Percentiles rank a stretch among this genome's conserved stretches.
These are phyloP conservation scores for Blastobotrys persicus DNA, from an alignment of 1,139 yeast species.

Conservation along the genomic window DNA sequence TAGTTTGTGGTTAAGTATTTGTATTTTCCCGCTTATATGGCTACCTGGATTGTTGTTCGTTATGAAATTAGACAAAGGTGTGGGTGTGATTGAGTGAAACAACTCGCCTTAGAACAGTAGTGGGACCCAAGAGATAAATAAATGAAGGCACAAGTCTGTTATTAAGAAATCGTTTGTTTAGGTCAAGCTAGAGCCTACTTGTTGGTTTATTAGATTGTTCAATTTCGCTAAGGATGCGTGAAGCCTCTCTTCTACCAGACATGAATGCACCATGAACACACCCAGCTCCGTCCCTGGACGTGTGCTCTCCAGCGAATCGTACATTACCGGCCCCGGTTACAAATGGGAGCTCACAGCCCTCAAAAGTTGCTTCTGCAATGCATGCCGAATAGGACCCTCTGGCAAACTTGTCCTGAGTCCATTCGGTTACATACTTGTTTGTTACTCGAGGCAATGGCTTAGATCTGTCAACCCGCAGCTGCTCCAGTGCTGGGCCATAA, in stretches of 20 bases:
- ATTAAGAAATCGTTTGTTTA: no score
- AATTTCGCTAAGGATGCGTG: conserved; percentile 27
- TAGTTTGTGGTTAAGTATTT: no score
- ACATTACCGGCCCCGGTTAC: conserved; percentile 55
- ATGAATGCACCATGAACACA: conserved; percentile 83
- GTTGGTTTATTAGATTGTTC: not conserved
- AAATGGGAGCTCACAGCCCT: conserved; percentile 53
- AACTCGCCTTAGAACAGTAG: no score
- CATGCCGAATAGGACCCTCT: conserved; percentile 77
- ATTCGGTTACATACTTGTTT: conserved; percentile 54
- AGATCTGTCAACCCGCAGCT: conserved; percentile 23
- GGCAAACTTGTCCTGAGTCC: conserved; percentile 70
- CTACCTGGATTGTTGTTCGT: no score
- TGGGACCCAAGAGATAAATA: no score
- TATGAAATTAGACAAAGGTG: no score
- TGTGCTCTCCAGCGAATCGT: conserved; percentile 82
- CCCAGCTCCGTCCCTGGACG: conserved; percentile 70
- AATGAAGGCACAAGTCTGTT: no score
- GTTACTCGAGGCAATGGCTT: conserved; percentile 46
- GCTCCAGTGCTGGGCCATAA: conserved; percentile 44
- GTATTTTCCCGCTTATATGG: no score
- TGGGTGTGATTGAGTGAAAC: no score
- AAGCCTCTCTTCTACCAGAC: conserved; percentile 69
- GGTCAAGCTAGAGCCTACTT: not conserved
- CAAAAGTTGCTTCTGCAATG: conserved; percentile 64